Base-by-base conservation (phyloP, 176 grass and related monocot genomes). In the Aegilops tauschii region DNA sequence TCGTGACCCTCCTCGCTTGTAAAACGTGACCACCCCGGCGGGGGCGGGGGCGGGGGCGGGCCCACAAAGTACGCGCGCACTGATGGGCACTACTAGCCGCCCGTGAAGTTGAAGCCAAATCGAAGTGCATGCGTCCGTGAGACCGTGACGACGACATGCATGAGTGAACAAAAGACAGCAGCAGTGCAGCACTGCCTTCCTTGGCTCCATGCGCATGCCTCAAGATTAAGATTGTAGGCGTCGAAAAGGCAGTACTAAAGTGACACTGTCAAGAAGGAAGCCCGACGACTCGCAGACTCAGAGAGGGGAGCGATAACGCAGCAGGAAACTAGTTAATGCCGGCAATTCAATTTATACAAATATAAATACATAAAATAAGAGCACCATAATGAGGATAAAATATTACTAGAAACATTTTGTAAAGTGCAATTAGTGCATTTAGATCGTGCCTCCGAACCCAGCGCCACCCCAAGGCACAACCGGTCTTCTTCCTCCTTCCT, bases 81-180 rank as follows among this genome's bases (percentile, higher is more conserved):
- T 18, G 20, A 21, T n/a, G 20, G 18, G 11, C 9, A 3, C 11
- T 12, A 45, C 3, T 45, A 4, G 12, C 11, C 39, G 4, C 71
- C 39, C 71, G 71, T 74, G 71, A 73, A 16, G 39, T 73, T 8
- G 70, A 73, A 73, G 39, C 70, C 70, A 45, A 73, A 71, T 40
- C 3, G 8, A 21, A 11, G 2, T 37, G 20, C 69, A 35, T 39
- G 35, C 40, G 71, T 28, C 71, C 71, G 71, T 73, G 69, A 73
- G 71, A 17, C 71, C 71, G 71, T 73, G 69, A 73, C 69, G 36
- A 42, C 36, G 37, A 25, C 69, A 44, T 7, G 69, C 69, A 13
- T 63, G 61, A 63, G 36, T 37, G 36, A 40, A 69, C n/a, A n/a
- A n/a, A n/a, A n/a, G 39, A 25, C 69, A 73, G 42, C 3, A 47